Percentiles rank a stretch among this genome's conserved stretches.
Conservation (phyloP, 257 asterid genomes). For the Voacanga thouarsii region DNA sequence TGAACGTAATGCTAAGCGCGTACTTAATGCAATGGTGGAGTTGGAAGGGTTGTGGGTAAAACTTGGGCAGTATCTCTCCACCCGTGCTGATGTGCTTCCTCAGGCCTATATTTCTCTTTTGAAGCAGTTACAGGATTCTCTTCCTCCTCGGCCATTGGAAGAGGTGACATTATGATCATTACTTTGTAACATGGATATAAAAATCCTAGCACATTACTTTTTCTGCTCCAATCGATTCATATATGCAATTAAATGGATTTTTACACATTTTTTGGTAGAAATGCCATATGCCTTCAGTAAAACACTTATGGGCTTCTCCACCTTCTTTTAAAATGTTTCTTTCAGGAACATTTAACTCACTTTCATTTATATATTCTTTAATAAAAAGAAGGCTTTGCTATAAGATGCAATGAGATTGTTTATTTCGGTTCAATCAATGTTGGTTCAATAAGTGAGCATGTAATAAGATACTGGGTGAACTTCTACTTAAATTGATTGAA, state of each 20-base stretch:
- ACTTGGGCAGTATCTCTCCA: slow-evolving; percentile 91
- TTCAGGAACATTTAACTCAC: neutral
- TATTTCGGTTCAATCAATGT: neutral
- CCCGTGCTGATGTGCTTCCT: slow-evolving; percentile 99
- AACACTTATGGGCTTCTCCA: neutral
- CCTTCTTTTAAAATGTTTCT: neutral
- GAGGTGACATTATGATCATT: slow-evolving; percentile 49
- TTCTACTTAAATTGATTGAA: neutral
- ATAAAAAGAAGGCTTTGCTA: neutral
- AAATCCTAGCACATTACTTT: neutral
- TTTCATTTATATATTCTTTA: neutral
- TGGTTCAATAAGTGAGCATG: neutral
- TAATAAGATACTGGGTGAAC: neutral
- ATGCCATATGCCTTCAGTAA: neutral
- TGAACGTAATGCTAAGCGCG: slow-evolving; percentile 89
- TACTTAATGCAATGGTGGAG: slow-evolving; percentile 67
- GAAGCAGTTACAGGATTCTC: slow-evolving; percentile 92
- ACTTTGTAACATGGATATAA: neutral
- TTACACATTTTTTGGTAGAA: neutral
- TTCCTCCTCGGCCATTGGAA: slow-evolving; percentile 83
- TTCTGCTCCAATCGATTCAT: neutral
- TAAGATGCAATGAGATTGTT: neutral
- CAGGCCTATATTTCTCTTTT: slow-evolving; percentile 79
- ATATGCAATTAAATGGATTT: neutral
- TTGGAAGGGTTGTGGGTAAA: slow-evolving; percentile 98